phyloP scores from a whole-genome alignment of 768 basidiomycete genomes.

The Neoboletus subvelutipes region DNA sequence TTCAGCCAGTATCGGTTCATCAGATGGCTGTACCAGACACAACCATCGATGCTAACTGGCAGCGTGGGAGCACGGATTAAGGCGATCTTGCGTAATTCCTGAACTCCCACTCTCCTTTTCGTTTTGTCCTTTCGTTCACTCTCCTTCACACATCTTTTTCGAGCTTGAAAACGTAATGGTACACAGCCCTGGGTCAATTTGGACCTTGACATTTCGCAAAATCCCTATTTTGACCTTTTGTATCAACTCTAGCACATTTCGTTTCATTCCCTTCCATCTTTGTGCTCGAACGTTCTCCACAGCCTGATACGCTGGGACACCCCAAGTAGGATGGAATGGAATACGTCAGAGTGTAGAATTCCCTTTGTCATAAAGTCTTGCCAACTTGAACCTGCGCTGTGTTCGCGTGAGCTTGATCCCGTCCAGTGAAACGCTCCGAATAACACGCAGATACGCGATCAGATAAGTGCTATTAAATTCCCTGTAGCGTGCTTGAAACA shows the following conservation, averaged over 20 bases:
- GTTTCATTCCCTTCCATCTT: background rate
- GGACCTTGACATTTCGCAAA: background rate
- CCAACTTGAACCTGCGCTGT: background rate
- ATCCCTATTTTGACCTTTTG: background rate
- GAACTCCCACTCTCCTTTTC: background rate
- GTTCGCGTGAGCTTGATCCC: background rate
- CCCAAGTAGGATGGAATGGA: background rate
- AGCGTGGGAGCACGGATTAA: conserved; percentile 17
- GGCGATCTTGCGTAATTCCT: conserved; percentile 4
- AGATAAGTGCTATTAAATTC: background rate
- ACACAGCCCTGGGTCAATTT: background rate
- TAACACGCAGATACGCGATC: background rate
- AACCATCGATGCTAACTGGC: conserved; percentile 19
- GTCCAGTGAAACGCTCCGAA: background rate
- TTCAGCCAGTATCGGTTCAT: conserved; percentile 6
- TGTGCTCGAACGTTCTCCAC: background rate
- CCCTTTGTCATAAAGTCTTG: background rate
- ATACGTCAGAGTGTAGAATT: background rate
- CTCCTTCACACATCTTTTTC: background rate
- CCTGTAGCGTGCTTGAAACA: background rate
- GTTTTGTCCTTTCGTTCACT: conserved; percentile 12
- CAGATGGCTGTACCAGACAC: conserved; percentile 12
- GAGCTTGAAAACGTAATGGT: conserved; percentile 1
- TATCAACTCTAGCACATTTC: background rate
- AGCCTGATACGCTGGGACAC: background rate